Evolutionary conservation across 805 yeast species (phyloP).

Genomic region (Wickerhamiella lipophila): DNA sequence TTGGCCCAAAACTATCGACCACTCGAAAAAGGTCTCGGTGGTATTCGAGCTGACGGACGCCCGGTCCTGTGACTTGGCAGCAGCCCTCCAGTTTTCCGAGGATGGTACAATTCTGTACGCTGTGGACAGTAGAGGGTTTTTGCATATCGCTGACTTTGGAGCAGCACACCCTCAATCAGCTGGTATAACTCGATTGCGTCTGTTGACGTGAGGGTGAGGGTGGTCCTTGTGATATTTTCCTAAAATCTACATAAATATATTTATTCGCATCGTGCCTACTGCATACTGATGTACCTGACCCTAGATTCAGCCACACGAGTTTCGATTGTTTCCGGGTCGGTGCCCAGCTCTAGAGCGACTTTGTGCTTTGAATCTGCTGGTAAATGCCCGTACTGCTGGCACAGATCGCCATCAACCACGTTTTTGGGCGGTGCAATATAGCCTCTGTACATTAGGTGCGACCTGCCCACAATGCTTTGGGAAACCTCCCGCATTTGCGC

Average conservation of each 20-base stretch:
- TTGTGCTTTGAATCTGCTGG: conserved; percentile 12
- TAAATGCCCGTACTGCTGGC: conserved; percentile 41
- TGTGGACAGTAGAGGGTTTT: conserved; percentile 68
- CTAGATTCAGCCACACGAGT: neutral
- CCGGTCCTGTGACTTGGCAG: conserved; percentile 59
- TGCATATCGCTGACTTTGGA: conserved; percentile 75
- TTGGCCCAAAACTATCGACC: conserved; percentile 36
- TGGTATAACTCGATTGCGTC: conserved; percentile 26
- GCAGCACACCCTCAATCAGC: conserved; percentile 59
- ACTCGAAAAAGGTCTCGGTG: conserved; percentile 41
- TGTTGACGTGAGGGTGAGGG: conserved; percentile 19
- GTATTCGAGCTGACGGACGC: conserved; percentile 74
- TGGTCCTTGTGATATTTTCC: too few species aligned
- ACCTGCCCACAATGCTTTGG: conserved; percentile 42
- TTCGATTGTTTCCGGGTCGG: neutral
- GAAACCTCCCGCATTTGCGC: conserved; percentile 24
- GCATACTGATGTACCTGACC: neutral
- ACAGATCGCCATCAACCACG: conserved; percentile 77
- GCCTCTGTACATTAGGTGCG: conserved; percentile 56
- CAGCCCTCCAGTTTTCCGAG: conserved; percentile 58
- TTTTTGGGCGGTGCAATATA: conserved; percentile 68
- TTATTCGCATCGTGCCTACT: neutral
- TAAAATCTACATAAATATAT: neutral
- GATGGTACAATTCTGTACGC: conserved; percentile 71
- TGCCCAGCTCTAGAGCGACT: neutral